Base-by-base conservation (phyloP, 768 basidiomycete genomes). In the Trametes maxima region DNA sequence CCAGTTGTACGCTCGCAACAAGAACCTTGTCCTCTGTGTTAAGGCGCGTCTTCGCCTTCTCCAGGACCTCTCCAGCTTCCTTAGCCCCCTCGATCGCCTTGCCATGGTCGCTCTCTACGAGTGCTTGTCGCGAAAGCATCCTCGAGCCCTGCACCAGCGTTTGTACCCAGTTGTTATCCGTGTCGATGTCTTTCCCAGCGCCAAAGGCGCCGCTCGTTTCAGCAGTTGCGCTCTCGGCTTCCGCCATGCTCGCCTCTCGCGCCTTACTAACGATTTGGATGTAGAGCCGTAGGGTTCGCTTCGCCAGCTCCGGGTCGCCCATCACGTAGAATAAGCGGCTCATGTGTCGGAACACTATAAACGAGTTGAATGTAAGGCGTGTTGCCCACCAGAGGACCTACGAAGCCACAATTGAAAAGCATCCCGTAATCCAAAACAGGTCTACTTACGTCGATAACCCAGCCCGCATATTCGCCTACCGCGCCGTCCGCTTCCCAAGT, bases 381-480 rank as follows among this genome's bases (percentile, higher is more conserved):
- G 94, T 95, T 0, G 94, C 90, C 94, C 94, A 95, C 90, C 94
- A 96, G 1, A 98, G 81, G 21, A 94, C 83, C 90, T 92, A 72
- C 19, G 16, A 17, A 52, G n/a, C 11, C 4, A 36, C 40, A 13
- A 37, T 6, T 51, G 11, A 3, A 37, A 24, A 21, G 6, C 28
- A n/a, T n/a, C n/a, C n/a, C n/a, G 1, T 11, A 3, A 5, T 35
- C 24, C 45, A 62, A 44, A 22, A 36, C 28, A n/a, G 13, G 55
- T 48, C 14, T 42, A 57, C 22, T 66, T 63, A 91, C 90, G 71
- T 94, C 92, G 54, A 94, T 81, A 17, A 91, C 85, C 91, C 90
- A 92, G n/a, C 82, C 83, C 1, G 85, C 83, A 62, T 82, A 80
- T 39, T 84, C 84, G 10, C 85, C 83, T 17, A 79, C 75, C 5